Base-by-base conservation (phyloP, 208 protist genomes). In the Trypanosoma mega region DNA sequence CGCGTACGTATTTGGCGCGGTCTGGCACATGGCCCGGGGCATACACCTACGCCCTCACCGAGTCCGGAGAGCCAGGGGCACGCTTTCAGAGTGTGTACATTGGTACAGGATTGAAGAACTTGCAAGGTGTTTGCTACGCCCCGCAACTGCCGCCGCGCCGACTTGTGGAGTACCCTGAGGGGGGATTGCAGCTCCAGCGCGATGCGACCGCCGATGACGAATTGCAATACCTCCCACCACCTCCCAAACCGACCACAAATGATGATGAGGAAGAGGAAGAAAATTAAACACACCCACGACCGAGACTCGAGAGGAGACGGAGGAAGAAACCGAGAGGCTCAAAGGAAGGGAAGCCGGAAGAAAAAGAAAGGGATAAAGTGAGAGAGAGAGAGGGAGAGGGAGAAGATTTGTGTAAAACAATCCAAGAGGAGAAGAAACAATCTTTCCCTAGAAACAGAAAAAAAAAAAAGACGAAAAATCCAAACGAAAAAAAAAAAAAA, bases 121-220 rank as follows among this genome's bases (percentile, higher is more conserved):
- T 79, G 21, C 57, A 84, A 31, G 62, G 82, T 3, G 70, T 74
- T 26, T 71, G 68, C 61, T 94, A 89, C 71, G 60, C 75, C 11
- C 92, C 92, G 26, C 59, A 59, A 37, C 75, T 94, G 18, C 92
- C 92, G 1, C 80, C 92, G 23, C 71, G 71, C 3, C 79, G 69
- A 58, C 68, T 86, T 59, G 63, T 74, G 7, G 86, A 93, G 78
- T 96, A 85, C 61, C 68, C 68, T 2, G 84, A 91, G 73, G 74
- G 60, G n/a, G 80, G 78, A 31, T 63, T 93, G 23, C 66, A 78
- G 16, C 65, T 92, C 8, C 82, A 95, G 76, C 63, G 78, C 14
- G 92, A 97, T 71, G 80, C 75, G 63, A 97, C 88, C 36, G 53
- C 76, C 20, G 88, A 95, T 51, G 92, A 97, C 50, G 88, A 97